Conservation (phyloP, 108 stramenopile genomes). For the Nitzschia putrida region DNA sequence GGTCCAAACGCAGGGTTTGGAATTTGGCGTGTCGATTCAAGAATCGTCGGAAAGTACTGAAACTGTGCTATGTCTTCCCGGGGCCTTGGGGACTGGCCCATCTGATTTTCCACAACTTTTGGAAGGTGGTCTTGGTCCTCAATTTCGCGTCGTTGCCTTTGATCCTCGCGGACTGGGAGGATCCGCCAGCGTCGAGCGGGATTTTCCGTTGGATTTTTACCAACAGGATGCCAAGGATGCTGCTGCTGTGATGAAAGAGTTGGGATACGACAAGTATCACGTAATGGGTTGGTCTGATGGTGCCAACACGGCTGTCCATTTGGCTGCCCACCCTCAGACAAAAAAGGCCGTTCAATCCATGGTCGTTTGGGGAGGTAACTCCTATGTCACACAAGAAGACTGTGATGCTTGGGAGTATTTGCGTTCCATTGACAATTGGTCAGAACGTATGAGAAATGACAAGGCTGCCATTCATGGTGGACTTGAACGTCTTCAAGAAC, state of each 20-base stretch:
- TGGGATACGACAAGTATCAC: constrained; percentile 9
- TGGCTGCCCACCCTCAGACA: constrained; percentile 22
- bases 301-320: constrained; percentile 29
- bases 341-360: constrained; percentile 6
- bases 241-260: constrained; percentile 26
- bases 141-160: constrained; percentile 23
- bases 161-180: constrained; percentile 31
- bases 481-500: constrained; percentile 13
- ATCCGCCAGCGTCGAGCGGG: not conserved
- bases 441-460: constrained; percentile 10
- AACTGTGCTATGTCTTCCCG: constrained; percentile 24
- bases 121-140: constrained; percentile 6
- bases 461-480: constrained; percentile 14
- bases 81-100: constrained; percentile 31
- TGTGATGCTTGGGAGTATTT: constrained; percentile 28
- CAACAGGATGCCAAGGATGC: constrained; percentile 33
- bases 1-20: too few species aligned
- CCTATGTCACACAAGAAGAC: constrained; percentile 30
- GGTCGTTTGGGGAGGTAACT: constrained; percentile 34
- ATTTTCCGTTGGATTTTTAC: constrained; percentile 32
- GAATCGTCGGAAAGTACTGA: not conserved
- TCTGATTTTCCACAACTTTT: constrained; percentile 27
- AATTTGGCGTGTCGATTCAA: too few species aligned
- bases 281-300: constrained; percentile 42
- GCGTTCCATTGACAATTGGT: constrained; percentile 25